Base-by-base conservation (phyloP, 78 protist species). In the Tieghemostelium lacteum region DNA sequence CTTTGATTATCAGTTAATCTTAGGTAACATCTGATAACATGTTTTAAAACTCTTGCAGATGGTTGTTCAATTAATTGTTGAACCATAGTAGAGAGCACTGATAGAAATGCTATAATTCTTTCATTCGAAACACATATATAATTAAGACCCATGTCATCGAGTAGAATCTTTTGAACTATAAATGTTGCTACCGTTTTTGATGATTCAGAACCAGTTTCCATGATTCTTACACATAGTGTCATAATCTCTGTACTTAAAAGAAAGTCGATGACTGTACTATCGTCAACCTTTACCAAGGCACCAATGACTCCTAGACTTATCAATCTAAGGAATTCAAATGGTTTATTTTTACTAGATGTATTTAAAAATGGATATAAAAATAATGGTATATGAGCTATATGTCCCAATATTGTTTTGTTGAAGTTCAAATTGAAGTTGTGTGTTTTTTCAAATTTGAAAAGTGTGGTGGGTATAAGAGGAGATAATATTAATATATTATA, bases 251-350 rank as follows among this genome's bases (percentile, higher is more conserved):
- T 98, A 39, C 92, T 54, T 40, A 99, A 96, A 45, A 99, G 95
- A 73, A 98, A 98, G 52, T 83, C 92, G 33, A 98, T 96, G 22
- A 98, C 98, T 17, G 98, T 98, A 29, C 83, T 26, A 73, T 97
- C 99, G 74, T 98, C 99, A 28, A 93, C 80, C 92, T 99, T 98
- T 45, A 99, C 99, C 1, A 98, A 95, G 19, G 99, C 99, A 12
- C 99, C 99, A 73, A 99, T 98, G 14, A 99, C 99, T 66, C 99
- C 99, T 52, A 99, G 98, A 28, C 94, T 66, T n/a, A 99, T 98
- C 71, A 99, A 87, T 22, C 99, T 94, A 31, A 99, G 94, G 91
- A 97, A 98, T 85, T 99, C 99, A 66, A 97, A 99, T 17, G 99
- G 98, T 34, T 97, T 87, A 50, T 95, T 88, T 67, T 92, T 96